phyloP scores from a whole-genome alignment of 345 rosid species.

The Lepidium aucheri region DNA sequence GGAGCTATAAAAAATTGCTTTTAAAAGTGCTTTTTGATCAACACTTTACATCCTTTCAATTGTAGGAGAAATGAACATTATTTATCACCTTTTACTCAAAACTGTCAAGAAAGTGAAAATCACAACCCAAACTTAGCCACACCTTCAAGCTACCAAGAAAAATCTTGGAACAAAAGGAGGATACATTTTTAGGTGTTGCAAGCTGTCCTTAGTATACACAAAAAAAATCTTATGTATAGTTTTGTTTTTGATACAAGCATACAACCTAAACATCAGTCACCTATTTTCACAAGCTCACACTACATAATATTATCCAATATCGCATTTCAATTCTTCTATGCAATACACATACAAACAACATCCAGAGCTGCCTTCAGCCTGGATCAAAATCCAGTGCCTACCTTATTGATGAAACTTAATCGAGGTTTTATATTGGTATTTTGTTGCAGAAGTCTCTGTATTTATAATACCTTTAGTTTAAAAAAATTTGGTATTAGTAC shows the following conservation, averaged over 20 bases:
- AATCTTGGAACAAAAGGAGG: not conserved
- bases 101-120: no score
- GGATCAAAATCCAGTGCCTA: conserved; percentile 18
- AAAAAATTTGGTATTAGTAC: no score
- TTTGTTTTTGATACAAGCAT: conserved; percentile 18
- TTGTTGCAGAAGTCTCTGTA: no score
- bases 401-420: conserved; percentile 14
- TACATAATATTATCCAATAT: not conserved
- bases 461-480: no score
- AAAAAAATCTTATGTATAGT: conserved; percentile 20
- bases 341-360: not conserved
- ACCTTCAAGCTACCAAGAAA: no score
- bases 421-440: no score
- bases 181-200: not conserved
- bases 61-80: no score
- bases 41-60: no score
- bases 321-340: not conserved
- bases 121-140: no score
- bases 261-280: not conserved
- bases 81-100: no score
- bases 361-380: conserved; percentile 1
- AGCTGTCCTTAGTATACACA: conserved; percentile 24
- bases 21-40: no score
- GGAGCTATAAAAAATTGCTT: no score
- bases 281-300: conserved; percentile 17